Base-by-base conservation (phyloP, 73 alveolate genomes). In the Durusdinium trenchii region DNA sequence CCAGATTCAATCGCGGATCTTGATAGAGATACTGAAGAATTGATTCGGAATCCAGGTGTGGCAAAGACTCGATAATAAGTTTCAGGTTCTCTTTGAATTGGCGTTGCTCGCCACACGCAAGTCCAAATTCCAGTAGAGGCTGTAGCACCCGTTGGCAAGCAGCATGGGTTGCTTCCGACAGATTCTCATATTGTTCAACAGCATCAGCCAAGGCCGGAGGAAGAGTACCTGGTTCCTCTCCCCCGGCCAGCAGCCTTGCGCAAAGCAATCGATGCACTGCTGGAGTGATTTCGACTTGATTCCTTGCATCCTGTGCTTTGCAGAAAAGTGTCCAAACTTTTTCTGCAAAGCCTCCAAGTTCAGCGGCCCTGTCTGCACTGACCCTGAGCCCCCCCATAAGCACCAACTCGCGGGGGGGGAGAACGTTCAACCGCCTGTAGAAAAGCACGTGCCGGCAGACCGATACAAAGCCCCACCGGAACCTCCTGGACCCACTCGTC, bases 401-500 rank as follows among this genome's bases (percentile, higher is more conserved):
- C 79, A 85, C 60, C 76, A 52, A 79, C 79, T 85, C 71, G 38
- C 78, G 48, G 50, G 23, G 52, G n/a, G 35, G 94, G 81, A 18
- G 94, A 86, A 43, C 94, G 94, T 30, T 51, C 94, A 46, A 61
- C 95, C 0, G 95, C 95, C 18, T 86, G 81, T 30, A 86, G 60
- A 14, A 86, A 43, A 14, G 83, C 83, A 40, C 95, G 75, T 30
- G 95, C 95, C n/a, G 95, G 95, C 43, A 86, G 95, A 23, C 95
- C 95, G 36, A 60, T 38, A 69, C 83, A 60, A 6, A 86, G 95
- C 83, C 67, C 95, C 16, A 60, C 95, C 0, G 95, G 95, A 86
- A 86, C 82, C 38, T 67, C 83, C 28, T 60, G 81, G 60, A 86
- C 64, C 83, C 69, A 35, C 62, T 86, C 95, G 46, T 54, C 81